Evolutionary conservation across 2,329 filamentous ascomycete species (phyloP), one percentile per base, ranked within the genome.

Genomic region (Ustulina deusta): DNA sequence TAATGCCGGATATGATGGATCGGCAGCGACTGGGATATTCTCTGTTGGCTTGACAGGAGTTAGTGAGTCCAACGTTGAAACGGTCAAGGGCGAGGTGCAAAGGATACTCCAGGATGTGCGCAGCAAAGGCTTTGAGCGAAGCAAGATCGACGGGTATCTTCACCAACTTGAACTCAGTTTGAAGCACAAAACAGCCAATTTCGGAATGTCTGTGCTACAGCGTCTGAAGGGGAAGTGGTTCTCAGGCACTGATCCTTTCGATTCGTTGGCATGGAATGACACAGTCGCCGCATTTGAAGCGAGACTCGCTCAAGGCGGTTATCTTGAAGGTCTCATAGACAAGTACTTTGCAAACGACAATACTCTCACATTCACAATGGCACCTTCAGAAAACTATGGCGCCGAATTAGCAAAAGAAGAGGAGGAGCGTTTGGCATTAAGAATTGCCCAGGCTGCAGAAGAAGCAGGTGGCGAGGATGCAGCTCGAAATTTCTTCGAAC

Each of bases 161-260:
- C 96, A 99, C 79, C 95, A 98, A 79, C 82, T 98, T 3, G 96
- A 99, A 78, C 86, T 99, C n/a, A 87, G 90, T 0, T 82, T 98
- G 56, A 97, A 97, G 81, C 94, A 99, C 82, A 98, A 98, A 84
- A 97, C 94, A 0, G 93, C 96, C 62, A 94, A 92, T 75, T 99
- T 99, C 77, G 96, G 96, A 15, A 93, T 97, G 85, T 90, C 91
- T 20, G 87, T 98, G 61, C 89, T 99, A 80, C 93, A 97, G 74
- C 89, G 95, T 48, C 85, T 97, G 7, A 93, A 97, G 77, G 91
- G 93, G 1, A 91, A 92, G 66, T 99, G 96, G 96, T 98, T 99
- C 81, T 97, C 96, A 65, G 96, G 95, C 5, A 90, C 94, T 3
- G 93, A 98, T 78, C 95, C 96, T 0, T 97, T 98, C 80, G 90